Percentiles rank a stretch among this genome's conserved stretches.
These are phyloP conservation scores for Botrytis hyacinthi DNA, from an alignment of 2,329 filamentous ascomycete species.

Conservation along the genomic window DNA sequence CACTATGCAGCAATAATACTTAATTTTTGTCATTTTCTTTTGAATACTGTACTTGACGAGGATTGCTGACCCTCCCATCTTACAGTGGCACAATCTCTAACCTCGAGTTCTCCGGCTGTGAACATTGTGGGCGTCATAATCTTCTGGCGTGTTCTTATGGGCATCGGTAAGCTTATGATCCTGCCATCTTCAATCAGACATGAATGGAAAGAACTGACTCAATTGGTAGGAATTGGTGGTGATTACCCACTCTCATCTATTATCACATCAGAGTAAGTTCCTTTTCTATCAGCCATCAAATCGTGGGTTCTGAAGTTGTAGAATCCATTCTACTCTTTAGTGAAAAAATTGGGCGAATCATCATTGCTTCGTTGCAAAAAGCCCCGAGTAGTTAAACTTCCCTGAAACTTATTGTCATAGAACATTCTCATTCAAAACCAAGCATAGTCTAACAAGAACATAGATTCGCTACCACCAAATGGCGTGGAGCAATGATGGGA, in stretches of 20 bases:
- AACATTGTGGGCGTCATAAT: slow-evolving; percentile 65
- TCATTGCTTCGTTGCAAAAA: background rate
- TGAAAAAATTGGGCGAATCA: background rate
- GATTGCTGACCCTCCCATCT: background rate
- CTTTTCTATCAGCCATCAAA: background rate
- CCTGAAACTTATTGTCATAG: no score
- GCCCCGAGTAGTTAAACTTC: no score
- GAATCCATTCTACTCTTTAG: background rate
- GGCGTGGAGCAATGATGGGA: slow-evolving; percentile 84
- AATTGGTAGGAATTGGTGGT: slow-evolving; percentile 65
- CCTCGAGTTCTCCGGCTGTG: slow-evolving; percentile 59
- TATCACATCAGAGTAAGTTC: slow-evolving; percentile 67
- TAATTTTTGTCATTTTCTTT: background rate
- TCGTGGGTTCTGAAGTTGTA: background rate
- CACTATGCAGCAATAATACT: background rate
- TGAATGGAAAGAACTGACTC: background rate
- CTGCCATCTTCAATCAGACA: background rate
- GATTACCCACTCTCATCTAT: slow-evolving; percentile 82
- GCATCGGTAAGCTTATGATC: slow-evolving; percentile 28
- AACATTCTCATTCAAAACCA: no score
- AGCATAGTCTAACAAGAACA: background rate
- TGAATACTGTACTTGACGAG: background rate
- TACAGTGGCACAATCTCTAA: slow-evolving; percentile 62
- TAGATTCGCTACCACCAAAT: slow-evolving; percentile 76
- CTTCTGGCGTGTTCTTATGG: slow-evolving; percentile 80